These are phyloP conservation scores for Fraxinus baroniana DNA, from an alignment of 305 asterid genomes.

Conservation along the genomic window DNA sequence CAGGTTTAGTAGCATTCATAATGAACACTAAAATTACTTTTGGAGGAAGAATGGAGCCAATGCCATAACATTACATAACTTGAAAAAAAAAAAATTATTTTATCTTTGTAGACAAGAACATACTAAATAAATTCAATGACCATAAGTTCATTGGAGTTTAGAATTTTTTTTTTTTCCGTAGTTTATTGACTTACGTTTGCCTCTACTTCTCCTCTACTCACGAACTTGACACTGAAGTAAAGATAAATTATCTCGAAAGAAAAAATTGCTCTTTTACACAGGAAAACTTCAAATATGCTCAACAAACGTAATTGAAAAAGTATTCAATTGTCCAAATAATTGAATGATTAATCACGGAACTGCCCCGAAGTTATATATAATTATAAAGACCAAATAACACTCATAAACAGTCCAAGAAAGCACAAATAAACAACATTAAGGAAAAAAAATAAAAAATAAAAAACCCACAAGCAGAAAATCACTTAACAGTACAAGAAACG, in stretches of 20 bases:
- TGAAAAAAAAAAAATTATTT: background rate
- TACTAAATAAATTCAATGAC: background rate
- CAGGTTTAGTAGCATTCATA: background rate
- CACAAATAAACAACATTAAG: conserved; percentile 1
- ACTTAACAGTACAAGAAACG: background rate
- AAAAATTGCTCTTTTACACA: background rate
- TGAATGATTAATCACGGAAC: background rate
- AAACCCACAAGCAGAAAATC: background rate
- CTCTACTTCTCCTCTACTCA: conserved; percentile 1
- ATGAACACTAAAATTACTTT: background rate
- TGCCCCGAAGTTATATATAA: background rate
- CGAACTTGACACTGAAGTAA: background rate
- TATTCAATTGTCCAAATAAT: background rate
- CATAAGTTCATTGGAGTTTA: background rate
- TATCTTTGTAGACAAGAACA: background rate
- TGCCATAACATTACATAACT: background rate
- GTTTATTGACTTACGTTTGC: background rate
- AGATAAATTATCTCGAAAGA: background rate
- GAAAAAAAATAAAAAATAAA: background rate
- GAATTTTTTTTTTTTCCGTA: background rate
- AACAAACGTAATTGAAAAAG: background rate
- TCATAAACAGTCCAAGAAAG: background rate
- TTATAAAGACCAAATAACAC: conserved; percentile 3
- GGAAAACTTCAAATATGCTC: background rate
- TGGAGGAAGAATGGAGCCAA: background rate